Conservation (phyloP, 2,329 filamentous ascomycete genomes). For the Aotearoamyces nothofagi region DNA sequence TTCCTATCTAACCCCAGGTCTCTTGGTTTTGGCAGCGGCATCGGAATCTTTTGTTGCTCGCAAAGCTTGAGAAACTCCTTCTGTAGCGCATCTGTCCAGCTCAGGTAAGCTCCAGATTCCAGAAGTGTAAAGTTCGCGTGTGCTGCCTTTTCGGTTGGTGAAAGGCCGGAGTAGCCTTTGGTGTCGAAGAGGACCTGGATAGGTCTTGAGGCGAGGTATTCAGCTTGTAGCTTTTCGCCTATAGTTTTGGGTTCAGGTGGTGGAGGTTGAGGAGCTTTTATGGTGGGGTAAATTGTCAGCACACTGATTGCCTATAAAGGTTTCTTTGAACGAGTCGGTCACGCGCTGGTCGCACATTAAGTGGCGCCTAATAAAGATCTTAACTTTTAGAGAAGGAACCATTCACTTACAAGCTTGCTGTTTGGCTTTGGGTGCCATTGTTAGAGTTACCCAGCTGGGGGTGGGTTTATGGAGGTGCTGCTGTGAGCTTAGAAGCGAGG, state of each 20-base stretch:
- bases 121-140: slow-evolving; percentile 13
- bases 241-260: slow-evolving; percentile 8
- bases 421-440: slow-evolving; percentile 14
- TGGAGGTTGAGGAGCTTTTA: no score
- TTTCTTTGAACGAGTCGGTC: no score
- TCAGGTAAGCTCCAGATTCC: slow-evolving; percentile 12
- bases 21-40: slow-evolving; percentile 11
- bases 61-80: slow-evolving; percentile 15
- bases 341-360: no score
- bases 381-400: no score
- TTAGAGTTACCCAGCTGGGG: no score
- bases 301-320: no score
- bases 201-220: slow-evolving; percentile 13
- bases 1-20: slow-evolving; percentile 11
- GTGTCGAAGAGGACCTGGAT: slow-evolving; percentile 10
- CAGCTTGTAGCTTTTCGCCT: slow-evolving; percentile 11
- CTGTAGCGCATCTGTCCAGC: slow-evolving; percentile 10
- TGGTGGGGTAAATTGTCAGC: no score
- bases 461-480: no score
- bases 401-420: slow-evolving; percentile 11
- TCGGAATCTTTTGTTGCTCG: slow-evolving; percentile 12
- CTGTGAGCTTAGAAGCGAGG: no score
- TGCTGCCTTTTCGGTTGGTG: slow-evolving; percentile 11
- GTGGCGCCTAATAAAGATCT: no score
- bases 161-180: slow-evolving; percentile 10